A percentile compares a stretch with the other conserved stretches of the same genome.
These are phyloP conservation scores for Tricholoma saponaceum DNA, from an alignment of 768 basidiomycete species.

Conservation along the genomic window DNA sequence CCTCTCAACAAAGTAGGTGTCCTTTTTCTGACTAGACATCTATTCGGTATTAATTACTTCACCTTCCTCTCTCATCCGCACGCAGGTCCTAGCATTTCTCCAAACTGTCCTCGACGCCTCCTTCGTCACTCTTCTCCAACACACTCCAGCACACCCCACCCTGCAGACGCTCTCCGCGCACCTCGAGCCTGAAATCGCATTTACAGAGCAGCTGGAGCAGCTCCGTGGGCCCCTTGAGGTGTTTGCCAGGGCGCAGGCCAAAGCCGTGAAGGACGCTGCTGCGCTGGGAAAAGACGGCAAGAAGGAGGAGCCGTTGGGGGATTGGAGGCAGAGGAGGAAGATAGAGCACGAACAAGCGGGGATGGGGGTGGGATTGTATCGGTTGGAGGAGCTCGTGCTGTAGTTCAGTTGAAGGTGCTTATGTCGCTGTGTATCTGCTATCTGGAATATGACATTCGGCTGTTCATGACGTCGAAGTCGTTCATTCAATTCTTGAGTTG, in stretches of 20 bases:
- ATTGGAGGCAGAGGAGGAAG: constrained; percentile 53
- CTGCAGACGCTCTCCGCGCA: constrained; percentile 46
- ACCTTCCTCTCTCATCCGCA: not conserved
- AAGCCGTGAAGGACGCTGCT: constrained; percentile 38
- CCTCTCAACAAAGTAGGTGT: constrained; percentile 38
- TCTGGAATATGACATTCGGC: not conserved
- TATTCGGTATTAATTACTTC: not conserved
- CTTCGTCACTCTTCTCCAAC: constrained; percentile 63
- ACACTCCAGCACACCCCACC: constrained; percentile 52
- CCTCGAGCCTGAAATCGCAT: constrained; percentile 52
- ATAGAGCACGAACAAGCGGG: constrained; percentile 47
- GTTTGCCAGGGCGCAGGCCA: constrained; percentile 54
- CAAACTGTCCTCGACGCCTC: constrained; percentile 69
- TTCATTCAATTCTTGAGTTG: not conserved
- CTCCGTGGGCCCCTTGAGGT: constrained; percentile 61
- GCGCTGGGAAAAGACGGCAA: constrained; percentile 19
- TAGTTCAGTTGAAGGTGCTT: constrained; percentile 17
- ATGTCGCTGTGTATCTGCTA: not conserved
- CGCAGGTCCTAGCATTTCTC: constrained; percentile 54
- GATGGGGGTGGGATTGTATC: constrained; percentile 61
- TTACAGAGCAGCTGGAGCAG: constrained; percentile 45
- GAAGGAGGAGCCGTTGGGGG: constrained; percentile 29
- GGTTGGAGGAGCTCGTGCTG: constrained; percentile 65
- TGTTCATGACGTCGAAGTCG: not conserved
- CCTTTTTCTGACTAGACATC: constrained; percentile 2